A percentile compares a stretch with the other conserved stretches of the same genome.
Evolutionary conservation across 2,329 filamentous ascomycete species (phyloP).

Genomic region (Seiridium unicorne): DNA sequence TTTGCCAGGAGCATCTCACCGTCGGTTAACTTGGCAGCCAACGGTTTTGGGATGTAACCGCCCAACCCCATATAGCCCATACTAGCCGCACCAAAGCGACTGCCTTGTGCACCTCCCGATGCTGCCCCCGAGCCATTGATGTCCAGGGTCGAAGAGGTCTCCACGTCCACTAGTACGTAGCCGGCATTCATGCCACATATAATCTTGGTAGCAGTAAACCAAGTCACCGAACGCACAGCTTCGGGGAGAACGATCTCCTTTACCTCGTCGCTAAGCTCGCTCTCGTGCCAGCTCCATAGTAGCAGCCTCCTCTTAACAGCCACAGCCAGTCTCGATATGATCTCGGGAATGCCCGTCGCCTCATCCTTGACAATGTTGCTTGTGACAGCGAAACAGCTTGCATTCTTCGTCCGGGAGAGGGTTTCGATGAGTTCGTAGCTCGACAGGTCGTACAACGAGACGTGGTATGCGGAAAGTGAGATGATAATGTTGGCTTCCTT

Average conservation of each 20-base stretch:
- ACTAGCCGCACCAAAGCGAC: constrained; percentile 79
- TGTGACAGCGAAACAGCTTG: constrained; percentile 86
- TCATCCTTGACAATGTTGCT: constrained; percentile 93
- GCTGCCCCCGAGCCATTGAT: constrained; percentile 75
- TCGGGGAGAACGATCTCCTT: constrained; percentile 56
- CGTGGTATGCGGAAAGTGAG: constrained; percentile 84
- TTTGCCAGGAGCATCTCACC: constrained; percentile 92
- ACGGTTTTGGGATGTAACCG: constrained; percentile 84
- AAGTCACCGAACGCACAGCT: constrained; percentile 83
- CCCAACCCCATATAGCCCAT: constrained; percentile 98
- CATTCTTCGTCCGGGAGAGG: constrained; percentile 80
- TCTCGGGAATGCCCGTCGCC: constrained; percentile 83
- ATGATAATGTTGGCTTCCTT: constrained; percentile 92
- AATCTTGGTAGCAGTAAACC: constrained; percentile 83
- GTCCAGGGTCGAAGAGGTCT: constrained; percentile 71
- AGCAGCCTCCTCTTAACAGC: constrained; percentile 88
- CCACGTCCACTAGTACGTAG: constrained; percentile 85
- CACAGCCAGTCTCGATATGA: constrained; percentile 88
- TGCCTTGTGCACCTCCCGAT: constrained; percentile 59
- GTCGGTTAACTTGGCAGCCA: constrained; percentile 78
- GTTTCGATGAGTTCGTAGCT: constrained; percentile 80
- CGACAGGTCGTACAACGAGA: constrained; percentile 87
- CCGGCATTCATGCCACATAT: constrained; percentile 89
- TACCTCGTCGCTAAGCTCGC: constrained; percentile 11
- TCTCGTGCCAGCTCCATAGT: constrained; percentile 79